Percentiles rank a stretch among this genome's conserved stretches.
phyloP scores from a whole-genome alignment of 1,139 yeast species.

The Yamadazyma buinensis region DNA sequence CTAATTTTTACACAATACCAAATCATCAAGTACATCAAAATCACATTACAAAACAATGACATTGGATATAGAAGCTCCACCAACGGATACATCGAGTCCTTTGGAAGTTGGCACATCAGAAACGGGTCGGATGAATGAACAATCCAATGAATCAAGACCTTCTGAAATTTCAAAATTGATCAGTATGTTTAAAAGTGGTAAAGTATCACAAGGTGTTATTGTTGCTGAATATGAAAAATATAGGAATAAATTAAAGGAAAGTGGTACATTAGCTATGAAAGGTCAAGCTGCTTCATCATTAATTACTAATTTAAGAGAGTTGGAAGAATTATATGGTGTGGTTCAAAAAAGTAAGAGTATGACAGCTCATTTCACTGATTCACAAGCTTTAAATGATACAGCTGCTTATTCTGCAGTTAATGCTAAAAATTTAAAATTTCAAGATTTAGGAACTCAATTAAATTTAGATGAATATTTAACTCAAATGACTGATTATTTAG shows the following conservation, averaged over 20 bases:
- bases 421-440: constrained; percentile 55
- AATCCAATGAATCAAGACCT: too few species aligned
- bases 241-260: constrained; percentile 15
- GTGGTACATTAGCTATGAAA: constrained; percentile 24
- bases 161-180: background rate
- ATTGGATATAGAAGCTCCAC: constrained; percentile 1
- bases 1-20: too few species aligned
- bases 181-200: background rate
- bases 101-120: too few species aligned
- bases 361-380: constrained; percentile 23
- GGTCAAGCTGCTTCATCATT: constrained; percentile 28
- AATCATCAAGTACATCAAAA: too few species aligned
- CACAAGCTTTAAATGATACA: constrained; percentile 39
- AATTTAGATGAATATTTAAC: constrained; percentile 44
- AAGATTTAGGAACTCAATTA: constrained; percentile 47
- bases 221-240: constrained; percentile 19
- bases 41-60: too few species aligned
- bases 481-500: constrained; percentile 11
- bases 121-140: too few species aligned
- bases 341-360: constrained; percentile 25
- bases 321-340: constrained; percentile 20
- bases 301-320: constrained; percentile 19
- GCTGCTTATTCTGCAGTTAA: constrained; percentile 45
- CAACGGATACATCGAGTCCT: constrained; percentile 4
- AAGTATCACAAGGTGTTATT: constrained; percentile 10